phyloP scores from a whole-genome alignment of 139 green algal genomes.

The Chlamydomonas schloesseri region DNA sequence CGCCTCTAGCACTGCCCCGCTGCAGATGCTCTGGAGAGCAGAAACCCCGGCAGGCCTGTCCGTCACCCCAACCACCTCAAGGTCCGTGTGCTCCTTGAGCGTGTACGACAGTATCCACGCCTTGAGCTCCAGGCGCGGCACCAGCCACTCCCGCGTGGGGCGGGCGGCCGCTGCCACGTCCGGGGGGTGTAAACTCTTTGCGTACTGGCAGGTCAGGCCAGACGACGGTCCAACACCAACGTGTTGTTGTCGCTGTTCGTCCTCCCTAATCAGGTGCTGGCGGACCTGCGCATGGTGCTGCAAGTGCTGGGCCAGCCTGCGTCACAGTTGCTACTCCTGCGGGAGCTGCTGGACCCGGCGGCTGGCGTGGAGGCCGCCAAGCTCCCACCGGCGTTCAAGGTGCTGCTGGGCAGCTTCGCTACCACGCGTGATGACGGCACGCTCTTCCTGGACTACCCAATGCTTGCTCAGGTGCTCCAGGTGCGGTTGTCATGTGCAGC shows the following conservation, averaged over 20 bases:
- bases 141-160: too few species aligned
- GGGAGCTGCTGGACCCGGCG: conserved; percentile 2
- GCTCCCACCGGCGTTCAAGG: conserved; percentile 7
- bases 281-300: conserved; percentile 25
- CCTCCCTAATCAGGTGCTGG: background rate
- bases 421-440: background rate
- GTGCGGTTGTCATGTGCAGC: background rate
- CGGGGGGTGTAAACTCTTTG: background rate
- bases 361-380: background rate
- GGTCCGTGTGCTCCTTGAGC: too few species aligned
- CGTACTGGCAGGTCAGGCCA: background rate
- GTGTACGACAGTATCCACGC: too few species aligned
- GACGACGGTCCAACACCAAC: background rate
- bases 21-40: too few species aligned
- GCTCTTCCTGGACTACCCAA: conserved; percentile 1
- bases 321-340: background rate
- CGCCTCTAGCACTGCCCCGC: too few species aligned
- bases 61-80: too few species aligned
- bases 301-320: conserved; percentile 16
- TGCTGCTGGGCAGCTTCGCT: conserved; percentile 7
- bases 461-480: conserved; percentile 9
- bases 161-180: too few species aligned
- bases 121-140: too few species aligned
- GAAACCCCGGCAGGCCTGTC: too few species aligned
- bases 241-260: too few species aligned